A percentile compares a stretch with the other conserved stretches of the same genome.
Evolutionary conservation across 2,329 filamentous ascomycete species (phyloP).

Genomic region (Sphaerulina musiva): DNA sequence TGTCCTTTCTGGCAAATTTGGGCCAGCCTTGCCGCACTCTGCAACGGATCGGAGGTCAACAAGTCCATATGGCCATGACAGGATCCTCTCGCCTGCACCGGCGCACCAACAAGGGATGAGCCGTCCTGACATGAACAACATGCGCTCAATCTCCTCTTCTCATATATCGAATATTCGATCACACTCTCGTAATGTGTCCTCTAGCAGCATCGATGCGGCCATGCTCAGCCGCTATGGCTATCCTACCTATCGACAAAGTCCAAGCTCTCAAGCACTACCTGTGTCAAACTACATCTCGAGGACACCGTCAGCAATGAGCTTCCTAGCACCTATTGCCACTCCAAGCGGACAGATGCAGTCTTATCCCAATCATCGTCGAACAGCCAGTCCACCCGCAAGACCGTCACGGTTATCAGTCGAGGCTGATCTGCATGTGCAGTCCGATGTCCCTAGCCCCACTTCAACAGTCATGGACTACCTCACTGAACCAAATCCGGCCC

Average conservation of each 20-base stretch:
- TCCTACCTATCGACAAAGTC: slow-evolving; percentile 60
- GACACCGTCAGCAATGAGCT: slow-evolving; percentile 33
- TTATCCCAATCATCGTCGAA: slow-evolving; percentile 27
- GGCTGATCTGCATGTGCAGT: slow-evolving; percentile 30
- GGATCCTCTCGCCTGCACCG: slow-evolving; percentile 14
- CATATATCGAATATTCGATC: slow-evolving; percentile 26
- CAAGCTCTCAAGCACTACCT: slow-evolving; percentile 31
- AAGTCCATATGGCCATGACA: slow-evolving; percentile 22
- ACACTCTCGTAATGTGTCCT: slow-evolving; percentile 31
- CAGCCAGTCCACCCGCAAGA: slow-evolving; percentile 35
- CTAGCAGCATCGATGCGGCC: slow-evolving; percentile 31
- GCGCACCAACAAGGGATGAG: slow-evolving; percentile 19
- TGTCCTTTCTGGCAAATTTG: slow-evolving; percentile 25
- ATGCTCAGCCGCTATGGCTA: slow-evolving; percentile 59
- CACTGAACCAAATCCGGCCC: slow-evolving; percentile 70
- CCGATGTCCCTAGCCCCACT: slow-evolving; percentile 35
- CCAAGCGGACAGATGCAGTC: slow-evolving; percentile 28
- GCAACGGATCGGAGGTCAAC: slow-evolving; percentile 22
- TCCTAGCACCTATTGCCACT: slow-evolving; percentile 32
- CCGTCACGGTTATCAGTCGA: slow-evolving; percentile 40
- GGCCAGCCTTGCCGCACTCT: slow-evolving; percentile 19
- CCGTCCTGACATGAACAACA: slow-evolving; percentile 24
- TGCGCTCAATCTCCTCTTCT: slow-evolving; percentile 26
- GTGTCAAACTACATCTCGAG: slow-evolving; percentile 24
- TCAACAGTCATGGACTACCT: slow-evolving; percentile 75